A percentile compares a stretch with the other conserved stretches of the same genome.
Evolutionary conservation across 768 basidiomycete genomes (phyloP).

Genomic region (Tulasnella calospora): DNA sequence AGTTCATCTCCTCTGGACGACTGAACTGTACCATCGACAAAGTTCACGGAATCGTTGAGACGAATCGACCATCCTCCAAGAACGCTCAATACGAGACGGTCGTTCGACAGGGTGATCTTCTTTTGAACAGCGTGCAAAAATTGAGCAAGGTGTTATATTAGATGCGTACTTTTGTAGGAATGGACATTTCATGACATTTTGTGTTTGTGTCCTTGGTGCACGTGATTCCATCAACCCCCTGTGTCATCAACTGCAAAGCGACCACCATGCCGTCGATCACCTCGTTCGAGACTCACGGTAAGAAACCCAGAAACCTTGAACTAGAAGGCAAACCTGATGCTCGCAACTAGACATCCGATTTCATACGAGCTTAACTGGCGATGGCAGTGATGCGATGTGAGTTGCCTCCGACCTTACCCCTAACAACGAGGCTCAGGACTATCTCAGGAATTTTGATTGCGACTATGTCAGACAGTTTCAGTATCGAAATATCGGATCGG

Average conservation of each 20-base stretch:
- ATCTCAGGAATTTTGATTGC: constrained; percentile 38
- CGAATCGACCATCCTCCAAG: constrained; percentile 70
- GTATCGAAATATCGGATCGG: constrained; percentile 33
- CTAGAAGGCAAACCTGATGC: neutral
- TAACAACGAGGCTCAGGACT: neutral
- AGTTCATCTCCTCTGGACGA: constrained; percentile 83
- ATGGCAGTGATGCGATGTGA: constrained; percentile 41
- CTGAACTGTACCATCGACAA: constrained; percentile 89
- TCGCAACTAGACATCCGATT: constrained; percentile 32
- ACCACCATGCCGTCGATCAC: constrained; percentile 28
- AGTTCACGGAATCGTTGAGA: constrained; percentile 91
- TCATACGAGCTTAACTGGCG: constrained; percentile 40
- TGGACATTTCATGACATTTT: neutral
- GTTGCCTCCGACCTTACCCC: neutral
- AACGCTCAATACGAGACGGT: constrained; percentile 87
- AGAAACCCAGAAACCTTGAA: neutral
- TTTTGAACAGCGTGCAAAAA: constrained; percentile 82
- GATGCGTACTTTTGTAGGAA: neutral
- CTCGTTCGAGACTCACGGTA: constrained; percentile 26
- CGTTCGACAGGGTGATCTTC: constrained; percentile 85
- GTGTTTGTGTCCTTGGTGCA: neutral
- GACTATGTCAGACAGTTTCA: constrained; percentile 42
- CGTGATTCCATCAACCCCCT: neutral
- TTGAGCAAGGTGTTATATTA: constrained; percentile 81
- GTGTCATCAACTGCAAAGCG: neutral